Evolutionary conservation across 345 rosid genomes (phyloP), one percentile per base, ranked within the genome.

Genomic region (Camelina laxa): DNA sequence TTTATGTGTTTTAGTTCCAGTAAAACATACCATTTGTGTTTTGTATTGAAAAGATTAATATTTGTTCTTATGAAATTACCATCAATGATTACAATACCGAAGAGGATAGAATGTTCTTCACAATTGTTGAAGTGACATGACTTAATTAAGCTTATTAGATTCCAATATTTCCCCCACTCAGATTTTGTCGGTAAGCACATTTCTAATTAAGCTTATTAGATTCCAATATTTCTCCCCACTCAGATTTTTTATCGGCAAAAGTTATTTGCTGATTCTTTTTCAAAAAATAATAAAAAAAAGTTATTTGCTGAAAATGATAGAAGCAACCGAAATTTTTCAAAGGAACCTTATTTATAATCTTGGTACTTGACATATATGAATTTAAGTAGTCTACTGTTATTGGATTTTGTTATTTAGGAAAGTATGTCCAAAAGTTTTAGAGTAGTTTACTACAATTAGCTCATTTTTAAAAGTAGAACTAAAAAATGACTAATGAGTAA

Each of bases 151-250:
- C 22, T 64, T 61, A 1, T 33, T 33, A 50, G 41, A 15, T 38
- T 35, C 60, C 24, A 31, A n/a, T 31, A 36, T 49, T 36, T 1
- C 14, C 41, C 19, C 54, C 76, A 51, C 69, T 72, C 20, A 49
- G 9, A 53, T 33, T 56, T 56, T 63, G 76, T 73, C 76, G 70
- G 76, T 20, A 73, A 39, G 70, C 56, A 72, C 15, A 51, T 73
- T 41, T 50, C 20, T 69, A 21, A 61, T 39, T 4, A 7, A 21
- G 35, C 35, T 44, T 33, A 27, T 39, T 39, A 20, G 19, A 61
- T 61, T 39, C 50, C 50, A 21, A 41, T 61, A 21, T 39, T 39
- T 21, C 31, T 14, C 31, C 17, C 66, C 66, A 61, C 66, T 61
- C 17, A 61, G 19, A 7, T 13, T 19, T 22, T 61, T 41, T 41